phyloP scores from a whole-genome alignment of 345 rosid species.

The Punica granatum region DNA sequence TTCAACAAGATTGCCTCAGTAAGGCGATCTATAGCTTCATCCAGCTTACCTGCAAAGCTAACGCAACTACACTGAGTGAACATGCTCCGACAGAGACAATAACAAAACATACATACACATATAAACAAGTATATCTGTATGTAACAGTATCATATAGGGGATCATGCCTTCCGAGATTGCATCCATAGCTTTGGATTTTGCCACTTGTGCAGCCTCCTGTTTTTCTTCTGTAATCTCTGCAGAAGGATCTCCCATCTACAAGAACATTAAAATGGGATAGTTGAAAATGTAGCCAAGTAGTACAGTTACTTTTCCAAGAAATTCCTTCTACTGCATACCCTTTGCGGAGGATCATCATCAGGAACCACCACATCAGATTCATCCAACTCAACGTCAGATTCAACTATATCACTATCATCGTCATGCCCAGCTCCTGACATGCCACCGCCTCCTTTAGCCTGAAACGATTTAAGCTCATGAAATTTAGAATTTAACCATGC shows the following conservation, averaged over 20 bases:
- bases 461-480: neutral
- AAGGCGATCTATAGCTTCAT: slow-evolving; percentile 47
- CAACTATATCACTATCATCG: slow-evolving; percentile 38
- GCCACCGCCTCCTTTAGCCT: slow-evolving; percentile 41
- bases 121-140: neutral
- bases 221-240: slow-evolving; percentile 61
- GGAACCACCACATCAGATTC: slow-evolving; percentile 56
- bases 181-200: slow-evolving; percentile 50
- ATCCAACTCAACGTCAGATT: slow-evolving; percentile 81
- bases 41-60: slow-evolving; percentile 44
- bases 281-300: neutral
- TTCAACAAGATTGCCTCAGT: slow-evolving; percentile 68
- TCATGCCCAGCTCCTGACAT: slow-evolving; percentile 35
- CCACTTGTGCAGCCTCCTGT: slow-evolving; percentile 59
- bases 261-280: neutral
- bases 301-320: neutral
- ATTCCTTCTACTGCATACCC: slow-evolving; percentile 25
- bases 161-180: slow-evolving; percentile 55
- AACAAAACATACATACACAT: neutral
- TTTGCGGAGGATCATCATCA: slow-evolving; percentile 65
- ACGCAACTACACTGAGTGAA: slow-evolving; percentile 10
- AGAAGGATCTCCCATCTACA: slow-evolving; percentile 68
- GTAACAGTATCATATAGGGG: neutral
- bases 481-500: neutral
- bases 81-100: neutral